A percentile compares a stretch with the other conserved stretches of the same genome.
phyloP scores from a whole-genome alignment of 495 filamentous ascomycete species.

The Penicillium steckii region DNA sequence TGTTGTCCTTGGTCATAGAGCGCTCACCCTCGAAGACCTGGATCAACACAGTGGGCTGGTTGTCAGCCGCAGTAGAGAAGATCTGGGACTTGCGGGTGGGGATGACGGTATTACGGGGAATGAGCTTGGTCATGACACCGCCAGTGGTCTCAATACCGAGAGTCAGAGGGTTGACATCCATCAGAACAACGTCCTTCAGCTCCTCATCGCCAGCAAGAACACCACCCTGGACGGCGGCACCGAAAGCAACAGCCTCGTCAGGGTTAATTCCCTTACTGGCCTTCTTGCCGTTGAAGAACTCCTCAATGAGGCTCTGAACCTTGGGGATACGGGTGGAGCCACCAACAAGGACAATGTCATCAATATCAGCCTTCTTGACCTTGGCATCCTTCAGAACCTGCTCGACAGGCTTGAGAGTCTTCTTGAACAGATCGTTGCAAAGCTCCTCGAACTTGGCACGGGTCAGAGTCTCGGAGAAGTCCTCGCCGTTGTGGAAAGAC shows the following conservation, averaged over 20 bases:
- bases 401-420: constrained; percentile 98
- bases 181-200: constrained; percentile 89
- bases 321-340: constrained; percentile 99
- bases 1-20: constrained; percentile 99
- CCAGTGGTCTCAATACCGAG: constrained; percentile 99
- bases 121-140: constrained; percentile 98
- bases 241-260: constrained; percentile 98
- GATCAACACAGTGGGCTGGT: constrained; percentile 98
- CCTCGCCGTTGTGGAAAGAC: constrained; percentile 92
- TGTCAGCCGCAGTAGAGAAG: constrained; percentile 99
- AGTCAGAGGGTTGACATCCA: constrained; percentile 96
- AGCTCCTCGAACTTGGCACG: constrained; percentile 99
- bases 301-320: constrained; percentile 95
- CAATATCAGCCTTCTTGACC: constrained; percentile 80
- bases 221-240: constrained; percentile 97
- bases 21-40: constrained; percentile 99
- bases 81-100: constrained; percentile 99
- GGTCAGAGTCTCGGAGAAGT: constrained; percentile 98
- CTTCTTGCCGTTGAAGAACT: constrained; percentile 99
- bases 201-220: constrained; percentile 98
- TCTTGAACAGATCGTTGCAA: constrained; percentile 98
- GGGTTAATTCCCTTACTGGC: constrained; percentile 99
- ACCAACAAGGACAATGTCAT: constrained; percentile 90
- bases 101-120: constrained; percentile 98
- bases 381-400: constrained; percentile 93